A percentile compares a stretch with the other conserved stretches of the same genome.
phyloP scores from a whole-genome alignment of 306 rosid species.

The Prunus dulcis region DNA sequence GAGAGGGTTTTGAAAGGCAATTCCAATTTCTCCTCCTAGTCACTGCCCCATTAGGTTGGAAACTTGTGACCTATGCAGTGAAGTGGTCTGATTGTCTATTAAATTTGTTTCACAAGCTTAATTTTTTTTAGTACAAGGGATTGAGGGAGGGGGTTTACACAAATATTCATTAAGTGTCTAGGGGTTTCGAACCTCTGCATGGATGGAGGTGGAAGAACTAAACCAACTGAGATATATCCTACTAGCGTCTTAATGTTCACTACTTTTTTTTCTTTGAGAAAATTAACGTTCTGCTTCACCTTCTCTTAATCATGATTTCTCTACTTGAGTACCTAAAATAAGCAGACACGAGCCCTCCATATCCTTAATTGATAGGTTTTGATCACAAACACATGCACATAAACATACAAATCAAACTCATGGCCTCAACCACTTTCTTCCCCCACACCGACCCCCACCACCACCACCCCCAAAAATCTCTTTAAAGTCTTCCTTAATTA shows the following conservation, averaged over 20 bases:
- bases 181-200: too few species aligned
- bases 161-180: too few species aligned
- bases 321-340: slow-evolving; percentile 30
- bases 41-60: background rate
- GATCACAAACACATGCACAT: background rate
- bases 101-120: background rate
- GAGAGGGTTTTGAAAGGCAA: slow-evolving; percentile 13
- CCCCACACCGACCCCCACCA: background rate
- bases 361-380: background rate
- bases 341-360: slow-evolving; percentile 9
- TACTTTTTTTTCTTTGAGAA: too few species aligned
- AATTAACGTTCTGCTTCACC: slow-evolving; percentile 18
- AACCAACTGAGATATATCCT: too few species aligned
- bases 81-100: background rate
- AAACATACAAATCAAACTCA: background rate
- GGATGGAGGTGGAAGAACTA: too few species aligned
- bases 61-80: background rate
- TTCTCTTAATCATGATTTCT: slow-evolving; percentile 20
- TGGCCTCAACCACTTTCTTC: background rate
- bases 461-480: background rate
- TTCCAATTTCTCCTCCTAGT: background rate
- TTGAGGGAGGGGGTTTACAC: too few species aligned
- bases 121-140: background rate
- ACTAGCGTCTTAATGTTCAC: too few species aligned
- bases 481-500: background rate